A percentile compares a stretch with the other conserved stretches of the same genome.
These are phyloP conservation scores for Ganoderma multipileum DNA, from an alignment of 1,284 basidiomycete species.

Conservation along the genomic window DNA sequence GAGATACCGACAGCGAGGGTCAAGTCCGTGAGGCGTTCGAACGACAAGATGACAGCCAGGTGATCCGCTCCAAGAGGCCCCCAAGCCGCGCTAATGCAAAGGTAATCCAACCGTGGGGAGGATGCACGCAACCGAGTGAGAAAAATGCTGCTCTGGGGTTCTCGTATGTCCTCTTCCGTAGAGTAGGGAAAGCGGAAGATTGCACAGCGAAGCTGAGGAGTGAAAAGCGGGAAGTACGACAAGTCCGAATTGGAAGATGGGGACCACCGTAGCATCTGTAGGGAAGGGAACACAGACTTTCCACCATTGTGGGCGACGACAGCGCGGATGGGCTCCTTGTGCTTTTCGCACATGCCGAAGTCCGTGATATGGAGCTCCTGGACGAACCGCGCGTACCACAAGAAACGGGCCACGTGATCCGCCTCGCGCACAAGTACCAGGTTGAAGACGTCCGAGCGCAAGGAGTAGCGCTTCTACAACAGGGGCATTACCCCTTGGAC, in stretches of 20 bases:
- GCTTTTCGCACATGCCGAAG: not conserved
- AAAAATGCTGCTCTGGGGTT: not conserved
- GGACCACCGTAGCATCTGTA: not conserved
- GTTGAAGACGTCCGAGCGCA: too few species aligned
- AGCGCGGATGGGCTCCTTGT: not conserved
- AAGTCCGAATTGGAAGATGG: not conserved
- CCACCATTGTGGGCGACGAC: not conserved
- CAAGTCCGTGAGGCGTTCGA: not conserved
- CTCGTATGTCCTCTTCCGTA: not conserved
- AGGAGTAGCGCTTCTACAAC: too few species aligned
- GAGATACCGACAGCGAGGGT: not conserved
- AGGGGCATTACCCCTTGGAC: too few species aligned
- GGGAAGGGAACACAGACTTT: not conserved
- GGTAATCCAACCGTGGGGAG: not conserved
- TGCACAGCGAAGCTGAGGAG: not conserved
- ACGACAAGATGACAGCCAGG: not conserved
- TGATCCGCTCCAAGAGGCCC: not conserved
- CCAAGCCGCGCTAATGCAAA: not conserved
- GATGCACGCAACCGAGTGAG: not conserved
- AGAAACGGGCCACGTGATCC: not conserved
- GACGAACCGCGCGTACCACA: slow-evolving; percentile 4
- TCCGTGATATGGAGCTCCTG: not conserved
- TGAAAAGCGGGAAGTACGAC: not conserved
- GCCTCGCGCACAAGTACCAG: too few species aligned
- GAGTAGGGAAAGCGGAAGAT: not conserved